Evolutionary conservation across 257 asterid species (phyloP).

Genomic region (Nemophila menziesii): DNA sequence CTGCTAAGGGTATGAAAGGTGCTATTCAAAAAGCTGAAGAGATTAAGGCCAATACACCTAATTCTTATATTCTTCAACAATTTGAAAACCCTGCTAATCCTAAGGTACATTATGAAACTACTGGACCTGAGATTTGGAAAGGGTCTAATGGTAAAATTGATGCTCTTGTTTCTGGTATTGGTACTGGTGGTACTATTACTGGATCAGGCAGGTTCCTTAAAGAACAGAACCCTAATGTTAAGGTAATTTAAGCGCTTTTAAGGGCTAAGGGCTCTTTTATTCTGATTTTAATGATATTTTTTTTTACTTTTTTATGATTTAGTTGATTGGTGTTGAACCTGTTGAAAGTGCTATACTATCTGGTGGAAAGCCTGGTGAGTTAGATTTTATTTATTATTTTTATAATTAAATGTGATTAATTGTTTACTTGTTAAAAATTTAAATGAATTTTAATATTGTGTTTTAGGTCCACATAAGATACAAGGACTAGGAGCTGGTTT

Average conservation of each 20-base stretch:
- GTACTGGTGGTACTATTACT: conserved; percentile 72
- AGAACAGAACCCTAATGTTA: conserved; percentile 52
- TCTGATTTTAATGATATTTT: conserved; percentile 2
- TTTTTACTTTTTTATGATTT: conserved; percentile 2
- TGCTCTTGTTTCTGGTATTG: conserved; percentile 58
- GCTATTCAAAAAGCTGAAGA: conserved; percentile 86
- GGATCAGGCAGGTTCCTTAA: conserved; percentile 60
- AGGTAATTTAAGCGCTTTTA: conserved; percentile 22
- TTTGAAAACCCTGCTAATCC: conserved; percentile 93
- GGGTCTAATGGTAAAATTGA: conserved; percentile 52
- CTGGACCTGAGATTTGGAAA: conserved; percentile 86
- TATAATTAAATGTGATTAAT: not conserved
- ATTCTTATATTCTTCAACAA: conserved; percentile 86
- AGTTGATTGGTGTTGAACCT: conserved; percentile 76
- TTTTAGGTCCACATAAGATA: conserved; percentile 85
- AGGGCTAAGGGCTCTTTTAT: not conserved
- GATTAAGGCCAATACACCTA: conserved; percentile 65
- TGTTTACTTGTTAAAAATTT: too few species aligned
- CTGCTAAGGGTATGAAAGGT: conserved; percentile 88
- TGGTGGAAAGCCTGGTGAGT: conserved; percentile 92
- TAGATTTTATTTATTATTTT: not conserved
- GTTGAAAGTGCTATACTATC: conserved; percentile 71
- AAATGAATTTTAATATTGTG: conserved; percentile 14
- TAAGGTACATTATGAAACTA: conserved; percentile 88
- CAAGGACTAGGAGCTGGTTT: conserved; percentile 99